These are phyloP conservation scores for Candida silvicultrix DNA, from an alignment of 805 yeast genomes.

Conservation along the genomic window DNA sequence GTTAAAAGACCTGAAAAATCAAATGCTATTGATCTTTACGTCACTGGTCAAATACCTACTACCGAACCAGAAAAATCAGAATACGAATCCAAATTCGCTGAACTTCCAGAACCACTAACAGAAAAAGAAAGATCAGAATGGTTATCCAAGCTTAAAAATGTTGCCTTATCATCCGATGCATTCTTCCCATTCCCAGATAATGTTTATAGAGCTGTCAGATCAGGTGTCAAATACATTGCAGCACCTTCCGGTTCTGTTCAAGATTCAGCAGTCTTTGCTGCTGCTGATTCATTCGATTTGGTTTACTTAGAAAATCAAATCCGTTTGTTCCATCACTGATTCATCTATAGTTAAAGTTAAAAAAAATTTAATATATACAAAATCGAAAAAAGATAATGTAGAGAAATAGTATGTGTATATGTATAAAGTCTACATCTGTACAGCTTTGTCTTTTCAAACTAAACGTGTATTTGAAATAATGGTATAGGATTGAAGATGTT, in stretches of 20 bases:
- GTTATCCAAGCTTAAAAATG: constrained; percentile 73
- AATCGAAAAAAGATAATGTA: too few species aligned
- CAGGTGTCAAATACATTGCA: constrained; percentile 93
- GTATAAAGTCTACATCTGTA: too few species aligned
- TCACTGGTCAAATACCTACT: constrained; percentile 85
- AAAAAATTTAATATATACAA: too few species aligned
- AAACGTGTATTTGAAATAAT: too few species aligned
- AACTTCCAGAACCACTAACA: constrained; percentile 78
- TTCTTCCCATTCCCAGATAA: constrained; percentile 99
- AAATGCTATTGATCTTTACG: constrained; percentile 93
- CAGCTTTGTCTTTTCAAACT: too few species aligned
- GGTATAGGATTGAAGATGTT: constrained; percentile 41
- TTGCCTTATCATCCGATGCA: constrained; percentile 94
- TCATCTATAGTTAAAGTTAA: not conserved
- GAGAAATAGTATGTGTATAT: too few species aligned
- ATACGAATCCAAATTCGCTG: constrained; percentile 83
- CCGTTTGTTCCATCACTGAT: constrained; percentile 92
- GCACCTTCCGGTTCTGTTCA: constrained; percentile 98
- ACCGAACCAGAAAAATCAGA: constrained; percentile 90
- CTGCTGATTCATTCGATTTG: constrained; percentile 86
- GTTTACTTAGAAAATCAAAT: constrained; percentile 97
- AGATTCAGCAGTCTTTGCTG: constrained; percentile 93
- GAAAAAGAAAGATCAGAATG: constrained; percentile 81
- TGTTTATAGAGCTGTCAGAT: constrained; percentile 93
- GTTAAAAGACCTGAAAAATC: constrained; percentile 98